Evolutionary conservation across 1,139 yeast genomes (phyloP).

Genomic region (Candida tetrigidarum): DNA sequence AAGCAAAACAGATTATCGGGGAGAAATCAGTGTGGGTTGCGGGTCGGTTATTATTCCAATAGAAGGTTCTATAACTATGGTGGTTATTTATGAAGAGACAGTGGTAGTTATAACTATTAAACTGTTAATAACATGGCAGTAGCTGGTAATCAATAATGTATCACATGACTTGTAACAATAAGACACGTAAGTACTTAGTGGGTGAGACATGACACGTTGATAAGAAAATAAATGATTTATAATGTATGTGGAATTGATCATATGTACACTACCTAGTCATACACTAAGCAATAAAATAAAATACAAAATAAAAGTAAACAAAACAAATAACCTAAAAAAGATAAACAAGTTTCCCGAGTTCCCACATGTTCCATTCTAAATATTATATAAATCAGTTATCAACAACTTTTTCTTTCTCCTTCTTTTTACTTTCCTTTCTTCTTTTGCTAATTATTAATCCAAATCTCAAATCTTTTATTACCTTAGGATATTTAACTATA

Average conservation of each 20-base stretch:
- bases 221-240: too few species aligned
- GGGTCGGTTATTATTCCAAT: too few species aligned
- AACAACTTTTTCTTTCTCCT: not conserved
- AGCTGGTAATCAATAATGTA: too few species aligned
- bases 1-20: not conserved
- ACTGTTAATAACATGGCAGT: too few species aligned
- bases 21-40: too few species aligned
- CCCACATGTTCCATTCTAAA: not conserved
- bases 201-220: constrained; percentile 15
- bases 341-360: not conserved
- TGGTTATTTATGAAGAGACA: not conserved
- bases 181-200: not conserved
- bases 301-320: too few species aligned
- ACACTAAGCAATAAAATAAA: too few species aligned
- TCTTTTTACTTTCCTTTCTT: not conserved
- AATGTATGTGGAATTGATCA: not conserved
- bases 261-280: not conserved
- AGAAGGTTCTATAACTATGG: not conserved
- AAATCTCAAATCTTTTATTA: too few species aligned
- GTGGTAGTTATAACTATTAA: not conserved
- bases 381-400: not conserved
- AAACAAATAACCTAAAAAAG: too few species aligned
- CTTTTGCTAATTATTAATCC: not conserved
- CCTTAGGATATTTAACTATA: constrained; percentile 6
- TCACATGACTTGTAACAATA: not conserved